A percentile compares a stretch with the other conserved stretches of the same genome.
Conservation (phyloP, 1,284 basidiomycete genomes). For the Crucibulum parvulum region DNA sequence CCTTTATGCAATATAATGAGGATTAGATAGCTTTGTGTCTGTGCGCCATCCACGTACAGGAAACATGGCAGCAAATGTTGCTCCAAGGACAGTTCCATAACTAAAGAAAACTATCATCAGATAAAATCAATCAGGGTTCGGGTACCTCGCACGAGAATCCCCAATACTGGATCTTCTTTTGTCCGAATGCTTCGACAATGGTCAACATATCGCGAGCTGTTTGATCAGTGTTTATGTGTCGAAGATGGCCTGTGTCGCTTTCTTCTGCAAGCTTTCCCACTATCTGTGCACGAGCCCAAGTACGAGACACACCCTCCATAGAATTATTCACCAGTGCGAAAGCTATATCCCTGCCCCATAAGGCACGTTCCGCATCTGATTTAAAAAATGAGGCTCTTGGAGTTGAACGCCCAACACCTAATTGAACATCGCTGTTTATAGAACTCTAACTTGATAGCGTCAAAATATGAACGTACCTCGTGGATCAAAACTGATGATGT, state of each 20-base stretch:
- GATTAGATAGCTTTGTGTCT: not conserved
- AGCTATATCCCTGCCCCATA: slow-evolving; percentile 20
- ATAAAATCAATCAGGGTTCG: not conserved
- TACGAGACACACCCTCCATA: slow-evolving; percentile 25
- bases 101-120: slow-evolving; percentile 19
- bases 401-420: slow-evolving; percentile 39
- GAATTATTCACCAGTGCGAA: slow-evolving; percentile 16
- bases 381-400: slow-evolving; percentile 41
- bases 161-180: slow-evolving; percentile 58
- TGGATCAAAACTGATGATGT: slow-evolving; percentile 59
- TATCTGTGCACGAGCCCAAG: slow-evolving; percentile 37
- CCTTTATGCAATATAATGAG: slow-evolving; percentile 25
- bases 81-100: slow-evolving; percentile 53
- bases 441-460: not conserved
- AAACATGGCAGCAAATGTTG: slow-evolving; percentile 54
- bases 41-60: slow-evolving; percentile 35
- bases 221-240: slow-evolving; percentile 49
- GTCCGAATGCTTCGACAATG: slow-evolving; percentile 50
- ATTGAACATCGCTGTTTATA: not conserved
- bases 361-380: slow-evolving; percentile 30
- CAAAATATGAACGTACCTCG: slow-evolving; percentile 19
- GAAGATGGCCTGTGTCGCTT: slow-evolving; percentile 35
- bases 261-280: slow-evolving; percentile 35
- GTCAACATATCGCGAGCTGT: slow-evolving; percentile 57
- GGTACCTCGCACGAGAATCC: slow-evolving; percentile 50